These are phyloP conservation scores for Diaporthe humulicola DNA, from an alignment of 2,329 filamentous ascomycete species.

Conservation along the genomic window DNA sequence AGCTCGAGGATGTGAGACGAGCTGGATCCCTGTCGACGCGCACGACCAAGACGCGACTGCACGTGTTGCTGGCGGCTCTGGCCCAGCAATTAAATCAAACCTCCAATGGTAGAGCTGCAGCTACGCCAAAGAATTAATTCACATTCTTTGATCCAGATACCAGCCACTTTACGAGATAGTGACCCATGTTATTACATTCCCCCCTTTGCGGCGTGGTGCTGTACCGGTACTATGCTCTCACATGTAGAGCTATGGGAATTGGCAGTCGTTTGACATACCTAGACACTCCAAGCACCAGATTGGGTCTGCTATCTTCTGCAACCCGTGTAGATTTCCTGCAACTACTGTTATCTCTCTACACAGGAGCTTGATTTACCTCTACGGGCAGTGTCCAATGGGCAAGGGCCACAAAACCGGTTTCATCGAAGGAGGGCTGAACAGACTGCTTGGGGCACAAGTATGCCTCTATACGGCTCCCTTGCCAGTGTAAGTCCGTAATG, in stretches of 20 bases:
- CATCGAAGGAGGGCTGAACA: neutral
- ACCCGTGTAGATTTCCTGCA: neutral
- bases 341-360: neutral
- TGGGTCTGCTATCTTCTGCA: no score
- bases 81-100: slow-evolving; percentile 20
- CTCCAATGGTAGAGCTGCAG: neutral
- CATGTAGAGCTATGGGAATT: neutral
- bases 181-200: neutral
- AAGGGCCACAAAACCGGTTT: neutral
- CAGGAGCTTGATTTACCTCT: neutral
- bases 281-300: neutral
- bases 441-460: neutral
- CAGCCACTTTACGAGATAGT: neutral
- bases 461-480: no score
- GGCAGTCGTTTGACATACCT: neutral
- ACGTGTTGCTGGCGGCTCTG: neutral
- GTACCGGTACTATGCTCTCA: neutral
- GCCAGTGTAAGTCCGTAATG: neutral
- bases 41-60: slow-evolving; percentile 23
- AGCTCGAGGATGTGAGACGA: slow-evolving; percentile 17
- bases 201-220: neutral
- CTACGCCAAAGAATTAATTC: no score
- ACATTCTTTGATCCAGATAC: neutral
- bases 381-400: neutral
- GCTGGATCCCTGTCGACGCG: slow-evolving; percentile 23